phyloP scores from a whole-genome alignment of 495 filamentous ascomycete species.

The Lophium mytilinum region DNA sequence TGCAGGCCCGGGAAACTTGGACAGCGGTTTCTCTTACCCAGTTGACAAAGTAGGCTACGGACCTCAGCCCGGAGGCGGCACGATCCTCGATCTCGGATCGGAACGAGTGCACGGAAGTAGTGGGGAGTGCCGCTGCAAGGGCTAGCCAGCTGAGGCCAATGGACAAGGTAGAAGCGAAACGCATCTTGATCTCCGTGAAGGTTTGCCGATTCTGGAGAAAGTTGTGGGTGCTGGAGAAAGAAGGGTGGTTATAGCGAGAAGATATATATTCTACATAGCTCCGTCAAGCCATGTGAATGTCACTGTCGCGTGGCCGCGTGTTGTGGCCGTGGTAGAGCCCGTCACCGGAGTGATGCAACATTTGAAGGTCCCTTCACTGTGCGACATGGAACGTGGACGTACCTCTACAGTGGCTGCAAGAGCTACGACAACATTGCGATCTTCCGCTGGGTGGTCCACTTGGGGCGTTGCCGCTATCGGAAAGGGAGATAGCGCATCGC shows the following conservation, averaged over 20 bases:
- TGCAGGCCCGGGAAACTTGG: neutral
- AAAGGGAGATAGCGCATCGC: too few species aligned
- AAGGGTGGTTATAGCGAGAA: conserved; percentile 11
- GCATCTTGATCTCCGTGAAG: conserved; percentile 8
- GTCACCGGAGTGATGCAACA: too few species aligned
- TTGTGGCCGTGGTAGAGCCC: too few species aligned
- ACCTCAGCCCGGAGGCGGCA: conserved; percentile 42
- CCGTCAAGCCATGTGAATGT: too few species aligned
- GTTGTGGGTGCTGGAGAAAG: neutral
- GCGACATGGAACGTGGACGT: too few species aligned
- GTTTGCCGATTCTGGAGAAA: neutral
- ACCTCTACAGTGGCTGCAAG: too few species aligned
- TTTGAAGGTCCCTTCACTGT: too few species aligned
- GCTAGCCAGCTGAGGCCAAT: conserved; percentile 6
- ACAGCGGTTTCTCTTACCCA: conserved; percentile 42
- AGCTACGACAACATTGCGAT: too few species aligned
- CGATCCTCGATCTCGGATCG: conserved; percentile 4
- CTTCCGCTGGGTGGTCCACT: too few species aligned
- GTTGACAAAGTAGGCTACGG: conserved; percentile 86
- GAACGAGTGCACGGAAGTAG: neutral
- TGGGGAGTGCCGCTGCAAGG: conserved; percentile 16
- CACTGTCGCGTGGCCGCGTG: too few species aligned
- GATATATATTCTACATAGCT: neutral
- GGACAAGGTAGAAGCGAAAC: conserved; percentile 3
- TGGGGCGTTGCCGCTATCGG: too few species aligned